These are phyloP conservation scores for Linum tenue DNA, from an alignment of 345 rosid genomes.

Conservation along the genomic window DNA sequence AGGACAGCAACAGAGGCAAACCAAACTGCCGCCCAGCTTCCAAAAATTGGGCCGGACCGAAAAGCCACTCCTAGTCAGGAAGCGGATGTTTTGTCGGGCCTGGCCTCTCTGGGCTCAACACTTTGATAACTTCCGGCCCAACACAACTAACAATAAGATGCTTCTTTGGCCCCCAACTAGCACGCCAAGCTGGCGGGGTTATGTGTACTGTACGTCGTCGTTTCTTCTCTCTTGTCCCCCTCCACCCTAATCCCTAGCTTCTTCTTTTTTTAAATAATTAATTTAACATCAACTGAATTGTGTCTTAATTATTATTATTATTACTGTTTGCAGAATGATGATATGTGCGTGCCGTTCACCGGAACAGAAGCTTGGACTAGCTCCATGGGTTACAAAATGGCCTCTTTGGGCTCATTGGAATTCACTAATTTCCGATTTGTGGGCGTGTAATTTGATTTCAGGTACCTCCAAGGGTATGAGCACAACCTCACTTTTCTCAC, in stretches of 20 bases:
- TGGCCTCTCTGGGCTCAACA: constrained; percentile 30
- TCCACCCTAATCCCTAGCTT: neutral
- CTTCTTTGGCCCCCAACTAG: constrained; percentile 23
- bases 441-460: constrained; percentile 23
- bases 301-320: neutral
- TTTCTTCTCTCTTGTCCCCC: too few species aligned
- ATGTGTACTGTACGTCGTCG: constrained; percentile 29
- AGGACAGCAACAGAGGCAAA: constrained; percentile 3
- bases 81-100: constrained; percentile 38
- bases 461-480: constrained; percentile 46
- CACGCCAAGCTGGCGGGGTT: constrained; percentile 1
- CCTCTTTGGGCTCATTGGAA: too few species aligned
- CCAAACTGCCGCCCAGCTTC: constrained; percentile 32
- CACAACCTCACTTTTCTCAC: constrained; percentile 44
- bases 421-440: constrained; percentile 7
- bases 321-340: constrained; percentile 34
- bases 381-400: constrained; percentile 31
- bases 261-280: too few species aligned
- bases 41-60: constrained; percentile 25
- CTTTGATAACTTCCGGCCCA: neutral
- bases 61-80: constrained; percentile 29
- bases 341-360: constrained; percentile 47
- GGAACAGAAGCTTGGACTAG: constrained; percentile 51
- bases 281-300: neutral
- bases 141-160: neutral